Evolutionary conservation across 2,329 filamentous ascomycete species (phyloP), one percentile per base, ranked within the genome.

Genomic region (Talaromyces sp.): DNA sequence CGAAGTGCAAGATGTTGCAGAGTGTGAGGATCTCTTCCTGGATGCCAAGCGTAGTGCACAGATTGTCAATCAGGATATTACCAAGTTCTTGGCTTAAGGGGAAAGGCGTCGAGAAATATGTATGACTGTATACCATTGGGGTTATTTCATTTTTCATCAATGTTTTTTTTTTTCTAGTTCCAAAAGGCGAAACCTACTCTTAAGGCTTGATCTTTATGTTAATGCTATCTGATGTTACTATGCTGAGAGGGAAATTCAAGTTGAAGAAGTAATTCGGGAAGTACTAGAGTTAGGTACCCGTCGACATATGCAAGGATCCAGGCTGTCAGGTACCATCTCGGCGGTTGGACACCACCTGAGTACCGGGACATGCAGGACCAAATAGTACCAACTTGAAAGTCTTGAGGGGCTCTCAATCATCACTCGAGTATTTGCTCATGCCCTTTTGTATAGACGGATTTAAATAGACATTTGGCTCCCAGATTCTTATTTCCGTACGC

Each of bases 11-110:
- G 90, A 93, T 72, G 85, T 94, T 60, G 83, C 82, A 14, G 90
- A 94, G 76, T 92, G 89, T 70, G 88, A 92, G 71, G 88, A 91
- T 67, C 77, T 94, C 46, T 93, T 94, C 79, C 84, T 93, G 61
- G 90, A 94, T 73, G 88, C 89, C 45, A 86, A 86, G 68, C 84
- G 89, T 63, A 93, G 90, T 72, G 89, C 90, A 58, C 77, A 80
- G 56, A 82, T 92, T 62, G 82, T 91, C 65, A 76, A 82, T 69
- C 85, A 86, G 74, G 82, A 82, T 51, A 85, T 82, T 61, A 80
- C 78, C 62, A 83, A 80, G 55, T 92, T 86, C 75, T 80, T 91
- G 62, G 46, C 32, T 47, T 64, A 61, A 41, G 80, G 29, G 71
- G 82, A 36, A 44, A 53, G 55, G 32, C n/a, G 30, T 41, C 42